These are phyloP conservation scores for Gaillardinia entomophila DNA, from an alignment of 805 yeast genomes.

Conservation along the genomic window DNA sequence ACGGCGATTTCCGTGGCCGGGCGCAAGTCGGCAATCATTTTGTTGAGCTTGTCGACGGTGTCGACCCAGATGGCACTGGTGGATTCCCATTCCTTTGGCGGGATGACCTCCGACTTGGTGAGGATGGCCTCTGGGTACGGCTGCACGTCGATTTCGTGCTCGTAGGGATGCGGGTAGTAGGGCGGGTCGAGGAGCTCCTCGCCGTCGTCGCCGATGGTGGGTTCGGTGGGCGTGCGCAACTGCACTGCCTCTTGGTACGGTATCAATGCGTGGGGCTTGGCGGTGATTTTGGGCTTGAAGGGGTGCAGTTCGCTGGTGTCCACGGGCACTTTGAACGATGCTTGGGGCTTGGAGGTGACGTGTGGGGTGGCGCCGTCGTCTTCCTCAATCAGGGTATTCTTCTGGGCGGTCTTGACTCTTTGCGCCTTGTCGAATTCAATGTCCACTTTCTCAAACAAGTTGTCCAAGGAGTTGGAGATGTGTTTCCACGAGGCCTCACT, in stretches of 20 bases:
- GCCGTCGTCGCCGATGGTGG: slow-evolving; percentile 14
- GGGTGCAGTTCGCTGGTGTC: slow-evolving; percentile 70
- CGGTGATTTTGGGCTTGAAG: slow-evolving; percentile 65
- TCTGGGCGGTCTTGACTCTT: slow-evolving; percentile 11
- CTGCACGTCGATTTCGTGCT: slow-evolving; percentile 61
- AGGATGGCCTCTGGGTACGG: slow-evolving; percentile 62
- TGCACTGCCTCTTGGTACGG: slow-evolving; percentile 48
- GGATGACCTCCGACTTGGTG: slow-evolving; percentile 33
- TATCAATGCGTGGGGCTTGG: slow-evolving; percentile 66
- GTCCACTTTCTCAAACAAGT: slow-evolving; percentile 72
- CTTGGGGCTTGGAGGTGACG: slow-evolving; percentile 57
- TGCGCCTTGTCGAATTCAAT: slow-evolving; percentile 49
- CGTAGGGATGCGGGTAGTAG: slow-evolving; percentile 79
- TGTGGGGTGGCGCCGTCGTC: slow-evolving; percentile 33
- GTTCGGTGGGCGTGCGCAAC: slow-evolving; percentile 20
- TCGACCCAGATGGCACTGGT: slow-evolving; percentile 72
- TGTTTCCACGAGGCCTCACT: slow-evolving; percentile 51
- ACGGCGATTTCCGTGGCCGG: slow-evolving; percentile 68
- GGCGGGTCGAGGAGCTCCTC: slow-evolving; percentile 35
- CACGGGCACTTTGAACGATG: slow-evolving; percentile 47
- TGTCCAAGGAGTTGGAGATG: slow-evolving; percentile 60
- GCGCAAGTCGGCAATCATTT: slow-evolving; percentile 50
- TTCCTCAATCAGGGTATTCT: slow-evolving; percentile 37
- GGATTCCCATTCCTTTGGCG: slow-evolving; percentile 58
- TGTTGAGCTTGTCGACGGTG: slow-evolving; percentile 41